Conservation (phyloP, 2,329 filamentous ascomycete genomes). For the Stagonosporopsis rhizophila region DNA sequence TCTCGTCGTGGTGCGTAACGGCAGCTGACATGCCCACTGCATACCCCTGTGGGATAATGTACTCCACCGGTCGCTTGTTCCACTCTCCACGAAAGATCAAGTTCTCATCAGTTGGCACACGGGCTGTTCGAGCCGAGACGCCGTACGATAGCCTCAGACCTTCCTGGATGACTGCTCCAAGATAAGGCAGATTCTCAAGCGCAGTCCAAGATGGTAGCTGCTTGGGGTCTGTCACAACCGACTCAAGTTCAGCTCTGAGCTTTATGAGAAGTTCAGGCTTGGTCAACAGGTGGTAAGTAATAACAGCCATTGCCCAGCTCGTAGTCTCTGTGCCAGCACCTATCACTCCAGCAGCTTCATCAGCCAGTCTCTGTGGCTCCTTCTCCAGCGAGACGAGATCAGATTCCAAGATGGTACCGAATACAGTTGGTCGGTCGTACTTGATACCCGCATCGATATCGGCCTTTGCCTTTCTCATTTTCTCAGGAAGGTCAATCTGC, state of each 20-base stretch:
- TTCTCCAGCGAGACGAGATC: conserved; percentile 28
- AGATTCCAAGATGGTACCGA: conserved; percentile 29
- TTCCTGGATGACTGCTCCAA: conserved; percentile 43
- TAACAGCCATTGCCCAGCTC: conserved; percentile 35
- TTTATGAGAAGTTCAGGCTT: conserved; percentile 31
- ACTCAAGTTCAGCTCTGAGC: conserved; percentile 34
- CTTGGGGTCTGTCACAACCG: conserved; percentile 25
- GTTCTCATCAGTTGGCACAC: conserved; percentile 33
- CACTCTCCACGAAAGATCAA: conserved; percentile 35
- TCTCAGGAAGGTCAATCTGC: conserved; percentile 36
- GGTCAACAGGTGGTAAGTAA: conserved; percentile 40
- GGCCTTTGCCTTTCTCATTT: conserved; percentile 30
- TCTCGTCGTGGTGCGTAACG: conserved; percentile 35
- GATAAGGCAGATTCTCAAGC: conserved; percentile 40
- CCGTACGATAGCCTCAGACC: conserved; percentile 40
- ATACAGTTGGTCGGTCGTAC: conserved; percentile 34
- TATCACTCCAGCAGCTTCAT: conserved; percentile 42
- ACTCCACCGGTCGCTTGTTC: conserved; percentile 31
- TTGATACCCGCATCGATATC: conserved; percentile 33
- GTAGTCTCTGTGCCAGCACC: conserved; percentile 48
- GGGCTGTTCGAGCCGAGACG: conserved; percentile 36
- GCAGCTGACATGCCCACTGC: conserved; percentile 38
- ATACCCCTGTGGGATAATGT: conserved; percentile 32
- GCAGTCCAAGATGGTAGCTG: conserved; percentile 27
- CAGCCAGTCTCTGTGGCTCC: conserved; percentile 35